Evolutionary conservation across 169 alveolate genomes (phyloP), one percentile per base, ranked within the genome.

Genomic region (Plasmodium fragile): DNA sequence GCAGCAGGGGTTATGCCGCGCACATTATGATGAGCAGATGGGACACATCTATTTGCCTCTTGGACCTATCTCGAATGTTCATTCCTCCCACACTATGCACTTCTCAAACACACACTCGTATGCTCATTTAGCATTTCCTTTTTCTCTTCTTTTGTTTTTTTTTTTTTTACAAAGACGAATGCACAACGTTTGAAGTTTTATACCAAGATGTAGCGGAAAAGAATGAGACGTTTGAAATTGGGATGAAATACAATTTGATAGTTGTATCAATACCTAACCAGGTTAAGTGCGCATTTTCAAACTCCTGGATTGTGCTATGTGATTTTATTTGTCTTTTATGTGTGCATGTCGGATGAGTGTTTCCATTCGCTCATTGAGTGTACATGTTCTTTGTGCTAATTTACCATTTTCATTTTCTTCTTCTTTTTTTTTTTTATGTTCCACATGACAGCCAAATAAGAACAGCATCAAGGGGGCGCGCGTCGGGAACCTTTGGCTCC

Each of bases 211-310:
- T 87, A 11, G 16, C 70, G 52, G 93, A 87, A 41, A 87, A 28
- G 52, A 87, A 49, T 30, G 90, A 87, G 49, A 16, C 28, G n/a
- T 87, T 87, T 87, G 93, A 87, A 87, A 87, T 59, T 77, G 93
- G 93, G 52, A 22, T 65, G 49, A 87, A 87, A 39, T 87, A 87
- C 69, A 87, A 78, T 65, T 87, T 87, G 72, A 87, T 87, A 25
- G 89, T 87, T 87, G 93, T 87, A 28, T 55, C 93, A 36, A 87
- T 87, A 39, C 93, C 93, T 59, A 79, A 87, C 49, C 41, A 87
- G 28, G 93, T 87, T 43, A 82, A 34, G 45, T 65, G 6, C 0
- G 2, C 52, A 10, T 34, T 18, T 82, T 5, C 39, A 82, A 25
- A 36, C 22, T 39, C 4, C 28, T 69, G 45, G 13, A 36, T n/a